Percentiles rank a stretch among this genome's conserved stretches.
Evolutionary conservation across 148 eudicot species (phyloP).

Genomic region (Rhododendron vialii): DNA sequence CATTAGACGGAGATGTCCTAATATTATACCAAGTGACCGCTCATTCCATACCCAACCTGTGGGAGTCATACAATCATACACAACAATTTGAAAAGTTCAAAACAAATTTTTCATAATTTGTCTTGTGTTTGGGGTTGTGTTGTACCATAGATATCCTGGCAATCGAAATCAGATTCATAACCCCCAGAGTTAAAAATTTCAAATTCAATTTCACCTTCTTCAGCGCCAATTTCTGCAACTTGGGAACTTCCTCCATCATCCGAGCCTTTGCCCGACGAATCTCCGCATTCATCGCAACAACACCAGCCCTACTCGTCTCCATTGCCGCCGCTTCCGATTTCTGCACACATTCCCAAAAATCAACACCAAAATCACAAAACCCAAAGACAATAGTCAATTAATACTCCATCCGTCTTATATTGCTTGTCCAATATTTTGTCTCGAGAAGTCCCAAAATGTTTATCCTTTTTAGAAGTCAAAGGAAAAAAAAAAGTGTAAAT

Average conservation of each 20-base stretch:
- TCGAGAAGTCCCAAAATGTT: background rate
- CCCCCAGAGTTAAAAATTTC: background rate
- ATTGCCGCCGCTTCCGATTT: slow-evolving; percentile 65
- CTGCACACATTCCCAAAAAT: slow-evolving; percentile 22
- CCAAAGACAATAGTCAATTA: background rate
- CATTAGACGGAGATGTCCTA: background rate
- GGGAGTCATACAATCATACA: background rate
- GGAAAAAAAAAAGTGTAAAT: too few species aligned
- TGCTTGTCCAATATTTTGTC: background rate
- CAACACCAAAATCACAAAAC: background rate
- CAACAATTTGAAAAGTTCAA: background rate
- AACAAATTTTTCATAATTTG: background rate
- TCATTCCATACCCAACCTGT: background rate
- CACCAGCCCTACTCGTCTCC: slow-evolving; percentile 70
- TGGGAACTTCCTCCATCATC: slow-evolving; percentile 77
- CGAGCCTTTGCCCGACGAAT: slow-evolving; percentile 78
- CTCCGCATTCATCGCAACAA: slow-evolving; percentile 89
- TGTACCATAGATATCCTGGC: background rate
- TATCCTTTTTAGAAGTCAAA: background rate
- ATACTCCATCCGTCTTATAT: background rate
- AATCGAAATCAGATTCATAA: background rate
- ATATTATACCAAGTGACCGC: background rate
- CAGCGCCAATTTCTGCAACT: slow-evolving; percentile 76
- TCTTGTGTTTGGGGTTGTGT: background rate
- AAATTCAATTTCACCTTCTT: slow-evolving; percentile 56